A percentile compares a stretch with the other conserved stretches of the same genome.
phyloP scores from a whole-genome alignment of 192 early-diverging fungal genomes.

The Haplosporangium gracile region DNA sequence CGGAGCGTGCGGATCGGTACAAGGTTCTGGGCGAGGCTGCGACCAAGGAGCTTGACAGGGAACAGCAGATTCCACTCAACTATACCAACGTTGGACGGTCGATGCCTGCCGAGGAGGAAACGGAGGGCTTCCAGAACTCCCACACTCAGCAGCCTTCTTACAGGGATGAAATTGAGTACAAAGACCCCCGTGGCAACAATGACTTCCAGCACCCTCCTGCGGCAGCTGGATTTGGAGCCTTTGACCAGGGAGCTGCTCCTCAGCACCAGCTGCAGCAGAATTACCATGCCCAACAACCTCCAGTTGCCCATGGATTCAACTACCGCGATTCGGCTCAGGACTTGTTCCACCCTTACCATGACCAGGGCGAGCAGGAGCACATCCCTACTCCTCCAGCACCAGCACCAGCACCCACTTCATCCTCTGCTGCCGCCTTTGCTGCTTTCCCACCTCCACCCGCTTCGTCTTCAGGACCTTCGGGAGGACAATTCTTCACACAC shows the following conservation, averaged over 20 bases:
- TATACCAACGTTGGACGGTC: constrained; percentile 40
- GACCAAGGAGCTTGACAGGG: constrained; percentile 44
- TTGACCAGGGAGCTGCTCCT: constrained; percentile 1
- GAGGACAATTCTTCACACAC: constrained; percentile 41
- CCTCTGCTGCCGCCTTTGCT: not conserved
- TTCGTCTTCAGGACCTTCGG: not conserved
- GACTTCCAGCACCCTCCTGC: constrained; percentile 18
- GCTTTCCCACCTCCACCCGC: not conserved
- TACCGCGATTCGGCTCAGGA: constrained; percentile 36
- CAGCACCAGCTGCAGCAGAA: not conserved
- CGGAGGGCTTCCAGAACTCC: constrained; percentile 14
- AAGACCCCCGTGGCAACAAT: constrained; percentile 15
- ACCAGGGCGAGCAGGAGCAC: constrained; percentile 34
- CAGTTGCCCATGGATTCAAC: constrained; percentile 35
- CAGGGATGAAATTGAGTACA: constrained; percentile 54
- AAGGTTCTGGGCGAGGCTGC: constrained; percentile 51
- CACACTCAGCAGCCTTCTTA: constrained; percentile 29
- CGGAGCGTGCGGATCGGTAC: constrained; percentile 26
- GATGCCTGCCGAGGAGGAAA: constrained; percentile 8
- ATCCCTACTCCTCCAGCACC: constrained; percentile 13
- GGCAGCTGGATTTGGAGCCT: constrained; percentile 32
- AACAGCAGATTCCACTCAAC: constrained; percentile 54
- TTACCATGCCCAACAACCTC: constrained; percentile 16
- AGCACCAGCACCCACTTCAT: not conserved
- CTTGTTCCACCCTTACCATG: constrained; percentile 45